These are phyloP conservation scores for Mangifera indica DNA, from an alignment of 345 rosid species.

Conservation along the genomic window DNA sequence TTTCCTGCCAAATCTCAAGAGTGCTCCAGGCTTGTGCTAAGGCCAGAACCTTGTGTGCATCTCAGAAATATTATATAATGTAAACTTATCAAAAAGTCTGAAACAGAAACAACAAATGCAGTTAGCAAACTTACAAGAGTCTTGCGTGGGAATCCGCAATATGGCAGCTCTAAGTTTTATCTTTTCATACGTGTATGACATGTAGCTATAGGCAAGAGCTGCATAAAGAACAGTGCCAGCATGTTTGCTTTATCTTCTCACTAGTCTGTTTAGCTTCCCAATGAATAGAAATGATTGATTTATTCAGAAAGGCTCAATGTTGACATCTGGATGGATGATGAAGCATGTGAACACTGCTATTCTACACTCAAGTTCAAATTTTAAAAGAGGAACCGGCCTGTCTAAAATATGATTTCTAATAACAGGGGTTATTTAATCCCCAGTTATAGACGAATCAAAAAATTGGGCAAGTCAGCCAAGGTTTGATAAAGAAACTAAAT, in stretches of 20 bases:
- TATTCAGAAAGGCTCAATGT: background rate
- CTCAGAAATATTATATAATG: background rate
- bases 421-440: background rate
- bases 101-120: constrained; percentile 15
- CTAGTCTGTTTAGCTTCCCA: constrained; percentile 16
- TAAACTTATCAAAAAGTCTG: background rate
- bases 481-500: background rate
- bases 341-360: constrained; percentile 2
- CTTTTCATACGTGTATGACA: constrained; percentile 13
- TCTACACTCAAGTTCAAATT: background rate
- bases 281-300: constrained; percentile 1
- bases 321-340: constrained; percentile 17
- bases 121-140: constrained; percentile 13
- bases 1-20: constrained; percentile 13
- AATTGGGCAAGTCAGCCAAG: background rate
- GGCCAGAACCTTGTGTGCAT: background rate
- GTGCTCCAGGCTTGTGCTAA: constrained; percentile 4
- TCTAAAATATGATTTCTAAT: no score
- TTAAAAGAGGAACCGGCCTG: background rate
- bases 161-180: constrained; percentile 20
- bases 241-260: constrained; percentile 12
- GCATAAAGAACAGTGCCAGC: constrained; percentile 16
- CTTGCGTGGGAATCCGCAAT: constrained; percentile 13
- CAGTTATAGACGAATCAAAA: constrained; percentile 11
- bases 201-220: background rate